Evolutionary conservation across 768 basidiomycete genomes (phyloP), one percentile per base, ranked within the genome.

Genomic region (Chiua virens): DNA sequence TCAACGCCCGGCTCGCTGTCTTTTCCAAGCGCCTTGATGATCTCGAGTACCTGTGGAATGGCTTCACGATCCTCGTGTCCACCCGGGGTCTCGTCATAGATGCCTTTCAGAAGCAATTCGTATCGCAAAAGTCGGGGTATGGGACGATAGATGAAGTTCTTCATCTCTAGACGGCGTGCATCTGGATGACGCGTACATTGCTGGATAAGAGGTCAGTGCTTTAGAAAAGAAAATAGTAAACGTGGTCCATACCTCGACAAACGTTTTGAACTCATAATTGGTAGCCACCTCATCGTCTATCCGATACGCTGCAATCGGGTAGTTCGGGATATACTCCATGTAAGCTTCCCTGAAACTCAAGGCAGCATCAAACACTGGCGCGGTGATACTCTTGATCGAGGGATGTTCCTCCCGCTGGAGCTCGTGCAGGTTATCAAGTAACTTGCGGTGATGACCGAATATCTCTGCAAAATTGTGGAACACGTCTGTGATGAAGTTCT

Each of bases 341-440:
- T 99, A 99, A 14, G 88, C 86, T 43, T 91, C 88, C 7, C 90
- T 81, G 78, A 96, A 98, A 58, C 95, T 92, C 53, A 97, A 77
- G 1, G 94, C 92, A 4, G 92, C 92, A 64, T 94, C 87, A 45
- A 92, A 83, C 52, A 97, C 77, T 1, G 92, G 77, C 25, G 91
- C 92, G 3, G 91, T 93, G 52, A 98, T 77, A 49, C 80, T 87
- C 42, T 77, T 78, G 50, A 99, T 86, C 39, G 76, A 64, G 1
- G 93, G 92, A 58, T 91, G 87, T 63, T 96, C 83, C 51, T 97
- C 92, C 28, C 87, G 80, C 68, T 98, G 93, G 38, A 94, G 85
- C 39, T 90, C 86, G 56, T 91, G 85, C 45, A 98, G 78, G 44
- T 85, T 80, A 35, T 92, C 85, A 5, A 98, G 79, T 39, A 98